Base-by-base conservation (phyloP, 441 rosid genomes). In the Omphalea diandra region DNA sequence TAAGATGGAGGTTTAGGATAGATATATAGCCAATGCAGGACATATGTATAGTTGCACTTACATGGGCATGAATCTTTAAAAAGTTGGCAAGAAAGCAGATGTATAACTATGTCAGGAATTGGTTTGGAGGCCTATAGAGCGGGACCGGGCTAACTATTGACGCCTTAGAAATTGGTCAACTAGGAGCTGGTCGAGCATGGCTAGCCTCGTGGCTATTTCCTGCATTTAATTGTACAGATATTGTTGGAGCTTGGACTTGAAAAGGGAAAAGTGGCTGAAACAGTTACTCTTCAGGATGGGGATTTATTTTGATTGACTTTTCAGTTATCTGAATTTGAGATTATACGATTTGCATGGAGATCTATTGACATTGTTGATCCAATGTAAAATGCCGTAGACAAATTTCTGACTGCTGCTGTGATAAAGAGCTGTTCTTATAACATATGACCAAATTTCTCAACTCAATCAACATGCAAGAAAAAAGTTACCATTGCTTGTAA, bases 301-400 rank as follows among this genome's bases (percentile, higher is more conserved):
- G 20, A 43, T 69, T 33, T 32, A 15, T 29, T 40, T 62, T 52
- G 9, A 20, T 22, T 4, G 52, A 18, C 73, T 44, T 50, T 12
- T 31, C 27, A 12, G 47, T 63, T 22, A 38, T 61, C 63, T 68
- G 62, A 64, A 61, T 58, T 32, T 38, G 22, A 36, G 33, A 20
- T 62, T 52, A 36, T 54, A 0, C 62, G 31, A 67, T 76, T 67
- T 74, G 66, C 84, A 81, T 76, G 75, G 47, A 76, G 56, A 40
- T 12, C 17, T 33, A 18, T 3, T 68, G 33, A 56, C 29, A 11
- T 40, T 11, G 2, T 36, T 55, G 53, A 44, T 29, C 52, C 50
- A 32, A 10, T 11, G 65, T n/a, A 57, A 27, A 40, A 32, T 33
- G 56, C 14, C 27, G 15, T 43, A 61, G 50, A 62, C 14, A 47